Base-by-base conservation (phyloP, 345 rosid species). In the Hevea brasiliensis region DNA sequence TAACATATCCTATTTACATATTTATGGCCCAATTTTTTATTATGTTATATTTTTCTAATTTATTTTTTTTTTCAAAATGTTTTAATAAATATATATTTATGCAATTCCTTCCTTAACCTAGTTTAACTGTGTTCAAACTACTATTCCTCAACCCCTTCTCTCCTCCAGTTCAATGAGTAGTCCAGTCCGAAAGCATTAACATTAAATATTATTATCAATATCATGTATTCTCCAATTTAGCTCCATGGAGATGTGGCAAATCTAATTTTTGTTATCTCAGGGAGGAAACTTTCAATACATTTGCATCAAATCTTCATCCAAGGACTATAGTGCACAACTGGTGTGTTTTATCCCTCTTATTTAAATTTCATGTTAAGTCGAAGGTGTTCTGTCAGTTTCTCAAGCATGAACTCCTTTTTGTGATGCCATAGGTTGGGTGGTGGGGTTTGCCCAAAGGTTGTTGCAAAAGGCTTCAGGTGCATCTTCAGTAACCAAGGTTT, bases 381-480 rank as follows among this genome's bases (percentile, higher is more conserved):
- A 15, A 60, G 55, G 35, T 71, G 20, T 76, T 14, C 18, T 54
- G 40, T 26, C 9, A 0, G 37, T 44, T 15, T 78, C 65, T 26
- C 29, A 42, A 37, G 23, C 60, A 57, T 3, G 44, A 60, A 58
- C 37, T 42, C 14, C 13, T 63, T 69, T 24, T 29, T 42, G 7
- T 57, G 45, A 14, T 72, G 65, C 29, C 42, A 67, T 79, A 92
- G 98, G 99, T 81, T 91, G 86, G 94, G 92, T 47, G 81, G 85
- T 37, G 93, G 92, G 60, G 92, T 95, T 76, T 95, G 97, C 79
- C 88, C 90, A 50, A 89, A 77, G 83, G 98, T 88, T 2, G 93
- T 91, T 63, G 88, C 92, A 26, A 92, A 91, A 80, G 99, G 97
- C 70, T 89, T 92, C 80, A 87, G 83, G 81, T 95, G 98, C 88